Conservation (phyloP, 2,329 filamentous ascomycete species). For the Cercospora canescens region DNA sequence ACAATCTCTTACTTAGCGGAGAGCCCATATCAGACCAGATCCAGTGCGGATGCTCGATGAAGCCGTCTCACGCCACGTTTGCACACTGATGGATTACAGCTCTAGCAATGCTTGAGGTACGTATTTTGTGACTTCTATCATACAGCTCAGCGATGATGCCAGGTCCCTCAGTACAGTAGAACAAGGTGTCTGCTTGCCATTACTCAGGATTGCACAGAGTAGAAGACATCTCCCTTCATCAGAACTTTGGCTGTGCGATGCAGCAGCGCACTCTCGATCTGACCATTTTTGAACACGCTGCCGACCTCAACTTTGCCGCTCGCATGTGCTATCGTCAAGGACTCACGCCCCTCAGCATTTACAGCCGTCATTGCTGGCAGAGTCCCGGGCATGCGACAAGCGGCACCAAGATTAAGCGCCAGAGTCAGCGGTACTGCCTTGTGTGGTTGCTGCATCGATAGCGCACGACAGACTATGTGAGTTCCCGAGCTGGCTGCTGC, state of each 20-base stretch:
- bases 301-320: conserved; percentile 33
- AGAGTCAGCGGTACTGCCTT: conserved; percentile 46
- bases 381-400: conserved; percentile 35
- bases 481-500: conserved; percentile 16
- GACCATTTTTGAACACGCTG: conserved; percentile 26
- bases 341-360: conserved; percentile 20
- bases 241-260: conserved; percentile 32
- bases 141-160: neutral
- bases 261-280: conserved; percentile 31
- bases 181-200: neutral
- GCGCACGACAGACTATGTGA: conserved; percentile 45
- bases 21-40: neutral
- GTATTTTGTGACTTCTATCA: neutral
- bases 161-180: neutral
- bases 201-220: conserved; percentile 13
- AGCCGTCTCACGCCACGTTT: no score
- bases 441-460: conserved; percentile 48
- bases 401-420: conserved; percentile 45
- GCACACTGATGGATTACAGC: neutral
- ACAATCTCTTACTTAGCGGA: neutral
- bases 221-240: conserved; percentile 35
- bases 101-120: no score
- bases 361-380: conserved; percentile 25
- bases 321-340: conserved; percentile 32
- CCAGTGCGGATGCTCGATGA: no score